Evolutionary conservation across 257 asterid species (phyloP), one percentile per base, ranked within the genome.

Genomic region (Scutellaria baicalensis): DNA sequence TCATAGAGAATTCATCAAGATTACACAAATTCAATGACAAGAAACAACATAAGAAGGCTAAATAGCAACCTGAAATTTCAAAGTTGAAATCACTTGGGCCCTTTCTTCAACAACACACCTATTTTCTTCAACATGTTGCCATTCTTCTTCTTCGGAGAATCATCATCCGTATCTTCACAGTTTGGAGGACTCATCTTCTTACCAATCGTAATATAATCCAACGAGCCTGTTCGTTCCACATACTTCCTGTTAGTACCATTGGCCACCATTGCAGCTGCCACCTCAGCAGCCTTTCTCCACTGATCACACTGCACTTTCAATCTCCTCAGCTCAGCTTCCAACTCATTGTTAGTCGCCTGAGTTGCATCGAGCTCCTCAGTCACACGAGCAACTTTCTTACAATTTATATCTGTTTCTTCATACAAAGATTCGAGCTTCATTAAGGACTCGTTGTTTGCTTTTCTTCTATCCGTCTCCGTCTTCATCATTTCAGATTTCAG

Each of bases 261-360:
- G 7, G 90, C 65, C 47, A 91, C 86, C 82, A 91, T 89, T 8
- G 92, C 81, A 13, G 89, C 84, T 31, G 97, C 97, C 0, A 88
- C 95, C 79, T 89, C 95, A 20, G 97, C 96, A 11, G 97, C 96
- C 75, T 91, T 91, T 59, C 96, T 84, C 97, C 97, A 91, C 59
- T 91, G 97, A 63, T 89, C 95, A 7, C 87, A 82, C 56, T 89
- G 97, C 74, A 91, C 92, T 51, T 87, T 89, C 74, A 91, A 58
- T 68, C 85, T 85, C 84, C 93, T 80, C 49, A 91, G 59, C 62
- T 91, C 96, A 18, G 85, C 79, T 78, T 91, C 97, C 80, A 89
- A 63, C 70, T 89, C 92, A 0, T 71, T 31, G 72, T 81, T 88
- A 12, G 91, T 69, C n/a, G 81, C 85, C 75, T 85, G 90, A 20